Conservation (phyloP, 768 basidiomycete species). For the Leccinum ochraceum region DNA sequence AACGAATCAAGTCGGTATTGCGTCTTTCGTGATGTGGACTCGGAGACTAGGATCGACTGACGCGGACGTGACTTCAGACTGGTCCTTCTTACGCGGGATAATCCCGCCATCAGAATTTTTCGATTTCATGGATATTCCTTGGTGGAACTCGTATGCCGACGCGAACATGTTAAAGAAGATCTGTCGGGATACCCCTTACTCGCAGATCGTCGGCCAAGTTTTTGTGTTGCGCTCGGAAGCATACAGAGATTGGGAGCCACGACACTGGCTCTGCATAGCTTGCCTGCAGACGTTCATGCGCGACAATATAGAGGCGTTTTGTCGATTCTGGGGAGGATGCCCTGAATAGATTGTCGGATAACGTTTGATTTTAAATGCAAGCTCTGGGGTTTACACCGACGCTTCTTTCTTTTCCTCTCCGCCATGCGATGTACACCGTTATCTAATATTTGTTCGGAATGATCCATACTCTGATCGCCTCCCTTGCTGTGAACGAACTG, state of each 20-base stretch:
- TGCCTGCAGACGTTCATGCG: conserved; percentile 11
- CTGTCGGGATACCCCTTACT: conserved; percentile 9
- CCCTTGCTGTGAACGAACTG: neutral
- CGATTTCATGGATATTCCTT: conserved; percentile 13
- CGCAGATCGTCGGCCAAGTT: conserved; percentile 1
- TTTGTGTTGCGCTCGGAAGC: conserved; percentile 9
- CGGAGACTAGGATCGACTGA: neutral
- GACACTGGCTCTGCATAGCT: conserved; percentile 15
- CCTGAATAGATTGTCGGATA: neutral
- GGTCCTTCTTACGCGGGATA: conserved; percentile 18
- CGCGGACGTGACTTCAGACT: conserved; percentile 4
- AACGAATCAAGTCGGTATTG: conserved; percentile 13
- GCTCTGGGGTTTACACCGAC: neutral
- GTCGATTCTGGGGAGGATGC: neutral
- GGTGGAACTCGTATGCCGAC: conserved; percentile 16
- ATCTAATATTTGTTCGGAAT: neutral
- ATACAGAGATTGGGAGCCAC: conserved; percentile 9
- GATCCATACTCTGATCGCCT: neutral
- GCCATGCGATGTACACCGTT: neutral
- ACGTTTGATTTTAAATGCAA: neutral
- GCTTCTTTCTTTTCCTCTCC: too few species aligned
- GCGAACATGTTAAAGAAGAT: conserved; percentile 5
- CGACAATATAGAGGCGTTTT: conserved; percentile 12
- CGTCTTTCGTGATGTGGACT: neutral
- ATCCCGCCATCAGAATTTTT: conserved; percentile 16